Percentiles rank a stretch among this genome's conserved stretches.
phyloP scores from a whole-genome alignment of 2,329 filamentous ascomycete species.

The Colletotrichum sojae region DNA sequence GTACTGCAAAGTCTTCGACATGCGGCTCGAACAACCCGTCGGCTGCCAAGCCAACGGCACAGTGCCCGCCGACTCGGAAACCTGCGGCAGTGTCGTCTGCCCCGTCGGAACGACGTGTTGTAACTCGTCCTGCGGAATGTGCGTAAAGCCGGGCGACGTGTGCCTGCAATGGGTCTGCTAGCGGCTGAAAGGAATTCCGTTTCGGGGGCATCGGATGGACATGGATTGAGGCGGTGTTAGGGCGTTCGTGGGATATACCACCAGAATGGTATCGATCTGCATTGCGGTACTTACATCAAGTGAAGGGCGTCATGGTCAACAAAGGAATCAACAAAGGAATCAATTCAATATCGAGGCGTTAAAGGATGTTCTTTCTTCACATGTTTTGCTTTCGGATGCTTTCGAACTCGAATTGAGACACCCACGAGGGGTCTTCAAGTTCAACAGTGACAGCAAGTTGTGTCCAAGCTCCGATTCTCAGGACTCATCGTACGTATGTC shows the following conservation, averaged over 20 bases:
- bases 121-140: slow-evolving; percentile 42
- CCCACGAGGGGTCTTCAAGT: no score
- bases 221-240: slow-evolving; percentile 1
- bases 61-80: slow-evolving; percentile 5
- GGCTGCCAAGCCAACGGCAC: slow-evolving; percentile 33
- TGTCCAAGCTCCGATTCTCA: no score
- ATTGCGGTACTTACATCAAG: neutral
- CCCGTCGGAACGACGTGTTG: slow-evolving; percentile 43
- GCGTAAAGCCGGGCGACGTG: slow-evolving; percentile 27
- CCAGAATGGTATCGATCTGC: neutral
- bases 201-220: neutral
- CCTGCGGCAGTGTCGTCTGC: slow-evolving; percentile 31
- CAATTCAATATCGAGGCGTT: no score
- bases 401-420: no score
- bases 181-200: neutral
- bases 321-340: neutral
- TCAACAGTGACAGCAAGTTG: no score
- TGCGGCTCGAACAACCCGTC: slow-evolving; percentile 22
- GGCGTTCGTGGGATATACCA: neutral
- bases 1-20: slow-evolving; percentile 32
- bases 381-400: no score
- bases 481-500: no score
- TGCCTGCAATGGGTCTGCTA: slow-evolving; percentile 40
- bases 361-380: no score
- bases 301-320: neutral